Evolutionary conservation across 73 alveolate genomes (phyloP).

Genomic region (Chromera velia): DNA sequence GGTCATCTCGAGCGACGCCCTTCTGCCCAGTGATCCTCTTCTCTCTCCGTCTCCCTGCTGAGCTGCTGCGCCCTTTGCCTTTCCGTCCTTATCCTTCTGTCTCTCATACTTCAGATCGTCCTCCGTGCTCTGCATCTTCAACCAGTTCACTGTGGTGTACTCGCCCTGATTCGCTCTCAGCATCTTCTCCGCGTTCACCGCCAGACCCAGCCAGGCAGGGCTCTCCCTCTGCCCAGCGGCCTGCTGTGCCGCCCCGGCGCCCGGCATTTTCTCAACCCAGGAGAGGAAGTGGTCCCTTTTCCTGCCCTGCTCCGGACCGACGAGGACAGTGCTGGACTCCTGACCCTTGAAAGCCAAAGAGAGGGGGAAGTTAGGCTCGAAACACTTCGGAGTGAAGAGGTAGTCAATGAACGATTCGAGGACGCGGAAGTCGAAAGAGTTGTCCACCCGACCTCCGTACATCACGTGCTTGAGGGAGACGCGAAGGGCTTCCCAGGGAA

Average conservation of each 20-base stretch:
- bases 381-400: constrained; percentile 75
- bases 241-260: neutral
- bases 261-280: neutral
- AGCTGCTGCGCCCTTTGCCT: neutral
- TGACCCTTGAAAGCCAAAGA: constrained; percentile 20
- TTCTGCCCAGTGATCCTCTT: neutral
- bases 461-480: constrained; percentile 64
- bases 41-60: neutral
- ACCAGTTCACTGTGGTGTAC: neutral
- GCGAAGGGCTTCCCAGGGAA: constrained; percentile 99
- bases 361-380: constrained; percentile 65
- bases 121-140: neutral
- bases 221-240: neutral
- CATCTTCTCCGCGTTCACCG: constrained; percentile 49
- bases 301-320: constrained; percentile 29
- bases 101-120: neutral
- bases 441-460: constrained; percentile 98
- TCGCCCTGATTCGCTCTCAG: constrained; percentile 11
- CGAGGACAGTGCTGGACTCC: neutral
- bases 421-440: constrained; percentile 85
- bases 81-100: neutral
- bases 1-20: neutral
- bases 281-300: constrained; percentile 42
- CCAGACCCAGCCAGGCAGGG: neutral
- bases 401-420: constrained; percentile 71